Conservation (phyloP, 2,329 filamentous ascomycete species). For the Calonectria naviculata region DNA sequence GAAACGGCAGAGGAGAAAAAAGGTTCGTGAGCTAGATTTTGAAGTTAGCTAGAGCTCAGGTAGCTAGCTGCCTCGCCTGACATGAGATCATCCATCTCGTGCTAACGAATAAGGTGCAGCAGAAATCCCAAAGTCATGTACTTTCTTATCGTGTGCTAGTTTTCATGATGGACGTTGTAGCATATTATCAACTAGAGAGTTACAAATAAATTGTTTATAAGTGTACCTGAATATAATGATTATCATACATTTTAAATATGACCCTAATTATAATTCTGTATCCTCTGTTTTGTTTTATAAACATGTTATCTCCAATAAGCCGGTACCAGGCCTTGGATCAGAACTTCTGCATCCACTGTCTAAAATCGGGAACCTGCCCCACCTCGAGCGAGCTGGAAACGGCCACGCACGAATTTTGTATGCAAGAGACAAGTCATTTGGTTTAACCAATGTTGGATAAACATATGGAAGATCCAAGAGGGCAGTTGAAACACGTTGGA, state of each 20-base stretch:
- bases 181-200: too few species aligned
- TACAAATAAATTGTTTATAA: too few species aligned
- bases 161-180: too few species aligned
- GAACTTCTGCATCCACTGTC: background rate
- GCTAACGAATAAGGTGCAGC: background rate
- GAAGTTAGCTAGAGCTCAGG: conserved; percentile 22
- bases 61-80: conserved; percentile 20
- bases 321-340: too few species aligned
- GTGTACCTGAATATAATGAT: too few species aligned
- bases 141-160: background rate
- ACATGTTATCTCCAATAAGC: too few species aligned
- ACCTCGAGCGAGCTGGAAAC: background rate
- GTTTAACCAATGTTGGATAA: background rate
- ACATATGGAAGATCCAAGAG: background rate
- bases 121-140: too few species aligned
- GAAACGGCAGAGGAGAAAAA: background rate
- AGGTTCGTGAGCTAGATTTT: background rate
- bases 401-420: background rate
- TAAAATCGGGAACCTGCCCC: background rate
- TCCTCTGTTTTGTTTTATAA: too few species aligned
- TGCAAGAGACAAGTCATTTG: background rate
- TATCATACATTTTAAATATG: too few species aligned
- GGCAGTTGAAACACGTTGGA: background rate
- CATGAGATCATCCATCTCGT: conserved; percentile 25
- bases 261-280: too few species aligned